phyloP scores from a whole-genome alignment of 805 yeast genomes.

The Groenewaldozyma tartarivorans region DNA sequence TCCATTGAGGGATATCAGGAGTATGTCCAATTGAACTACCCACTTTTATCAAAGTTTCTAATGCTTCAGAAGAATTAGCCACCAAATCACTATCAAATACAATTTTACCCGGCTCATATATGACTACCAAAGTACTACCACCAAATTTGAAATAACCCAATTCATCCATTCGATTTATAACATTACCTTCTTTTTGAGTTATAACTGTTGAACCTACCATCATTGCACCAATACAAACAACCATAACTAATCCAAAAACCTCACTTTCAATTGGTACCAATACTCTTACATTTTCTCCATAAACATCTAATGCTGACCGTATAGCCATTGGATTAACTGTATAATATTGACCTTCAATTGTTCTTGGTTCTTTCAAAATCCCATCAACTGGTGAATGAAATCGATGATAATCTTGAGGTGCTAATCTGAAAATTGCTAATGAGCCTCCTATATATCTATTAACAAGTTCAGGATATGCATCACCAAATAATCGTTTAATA shows the following conservation, averaged over 20 bases:
- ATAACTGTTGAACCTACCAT: constrained; percentile 91
- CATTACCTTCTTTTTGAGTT: constrained; percentile 52
- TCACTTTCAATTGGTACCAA: constrained; percentile 67
- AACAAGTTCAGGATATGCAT: constrained; percentile 30
- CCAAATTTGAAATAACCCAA: constrained; percentile 94
- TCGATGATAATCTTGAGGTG: constrained; percentile 96
- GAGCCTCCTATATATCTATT: constrained; percentile 42
- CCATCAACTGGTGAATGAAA: constrained; percentile 88
- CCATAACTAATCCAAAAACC: constrained; percentile 67
- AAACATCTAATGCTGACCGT: constrained; percentile 78
- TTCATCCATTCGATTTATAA: constrained; percentile 63
- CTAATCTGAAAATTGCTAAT: constrained; percentile 73
- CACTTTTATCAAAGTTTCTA: constrained; percentile 78
- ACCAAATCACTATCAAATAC: constrained; percentile 65
- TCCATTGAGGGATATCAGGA: constrained; percentile 38
- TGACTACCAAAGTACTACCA: constrained; percentile 73
- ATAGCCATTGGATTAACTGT: constrained; percentile 98
- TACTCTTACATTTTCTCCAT: constrained; percentile 81
- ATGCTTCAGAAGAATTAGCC: constrained; percentile 53
- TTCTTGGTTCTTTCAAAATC: constrained; percentile 49
- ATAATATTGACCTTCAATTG: constrained; percentile 82
- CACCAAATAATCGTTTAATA: constrained; percentile 47
- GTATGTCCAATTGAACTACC: constrained; percentile 90
- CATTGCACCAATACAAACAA: constrained; percentile 93
- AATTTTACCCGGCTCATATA: constrained; percentile 40